Evolutionary conservation across 2,329 filamentous ascomycete species (phyloP), one percentile per base, ranked within the genome.

Genomic region (Talaromyces sp.): DNA sequence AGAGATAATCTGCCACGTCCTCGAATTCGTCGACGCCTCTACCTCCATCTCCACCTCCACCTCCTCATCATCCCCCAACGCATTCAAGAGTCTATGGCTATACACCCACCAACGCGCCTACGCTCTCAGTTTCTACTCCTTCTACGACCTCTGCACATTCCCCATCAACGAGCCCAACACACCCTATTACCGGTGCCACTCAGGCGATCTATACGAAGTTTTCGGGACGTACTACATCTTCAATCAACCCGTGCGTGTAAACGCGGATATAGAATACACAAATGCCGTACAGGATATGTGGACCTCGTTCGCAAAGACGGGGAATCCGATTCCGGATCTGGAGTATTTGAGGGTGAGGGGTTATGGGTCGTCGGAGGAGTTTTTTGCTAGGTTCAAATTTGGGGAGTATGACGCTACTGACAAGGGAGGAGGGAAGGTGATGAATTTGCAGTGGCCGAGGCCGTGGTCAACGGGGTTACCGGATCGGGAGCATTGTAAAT

Each of bases 141-240:
- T 49, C 40, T 67, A 65, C 25, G 25, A 47, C 40, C 63, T 67
- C 25, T 67, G 63, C 58, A 61, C 65, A 38, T 67, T 67, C 63
- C 65, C 65, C n/a, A n/a, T 67, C 56, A 38, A 38, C 10, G 4
- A 65, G 17, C 65, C 65, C 2, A 31, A 67, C 8, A 63, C 53
- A 0, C 65, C 63, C 5, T 67, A 67, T 38, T 67, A 67, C 51
- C 40, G 63, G 6, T 65, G 63, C 31, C 63, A 67, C 34, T 67
- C 63, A 25, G 36, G 63, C 2, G 65, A 67, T 40, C 19, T 67
- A 6, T 67, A 65, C 49, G 63, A 67, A 17, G 51, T 62, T 19
- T 67, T 67, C 49, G 65, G 65, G 19, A 67, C 65, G n/a, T 65
- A 67, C 31, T 62, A 67, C 34, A 31, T 67, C n/a, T 67, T 67